Evolutionary conservation across 805 yeast species (phyloP), one percentile per base, ranked within the genome.

Genomic region (Suhomyces prunicola): DNA sequence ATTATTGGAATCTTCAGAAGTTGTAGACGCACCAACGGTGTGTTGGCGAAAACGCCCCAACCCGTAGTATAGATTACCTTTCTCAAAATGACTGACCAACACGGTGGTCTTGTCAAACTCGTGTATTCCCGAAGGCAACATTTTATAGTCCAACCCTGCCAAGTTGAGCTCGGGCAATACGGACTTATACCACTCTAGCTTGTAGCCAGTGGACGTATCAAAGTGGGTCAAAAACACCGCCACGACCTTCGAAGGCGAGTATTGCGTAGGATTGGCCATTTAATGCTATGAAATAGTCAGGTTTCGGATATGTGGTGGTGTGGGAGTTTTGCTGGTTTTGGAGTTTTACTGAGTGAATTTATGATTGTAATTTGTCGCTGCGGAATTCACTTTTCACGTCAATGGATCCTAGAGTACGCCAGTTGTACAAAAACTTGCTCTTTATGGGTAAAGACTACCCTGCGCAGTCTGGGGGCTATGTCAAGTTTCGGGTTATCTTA

Each of bases 111-210:
- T 54, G 17, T 59, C 56, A 35, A 58, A 60, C 50, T 73, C 73
- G 55, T 74, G 79, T 41, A 75, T 64, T 2, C 79, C 79, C 0
- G 76, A 71, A 7, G 79, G 80, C 29, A 75, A 59, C 12, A 65
- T 62, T 50, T 71, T 72, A 57, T 64, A 73, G 51, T 75, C 80
- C 35, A 75, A 62, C 4, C 77, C 77, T 13, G 57, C 57, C 23
- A 71, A 56, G 35, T 61, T 55, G 15, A 69, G 49, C 39, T 49
- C 46, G 6, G 52, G 22, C n/a, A 36, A 23, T 4, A 54, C 24
- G n/a, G 65, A 56, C 42, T 64, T 64, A 19, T 66, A 56, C 78
- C 78, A 75, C n/a, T 67, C 65, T 48, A 73, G 54, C 44, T 66
- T 65, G 58, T 75, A 73, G 31, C 79, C 80, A 5, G 59, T 50